phyloP scores from a whole-genome alignment of 331 rosid genomes.

The Prunus yedoensis region DNA sequence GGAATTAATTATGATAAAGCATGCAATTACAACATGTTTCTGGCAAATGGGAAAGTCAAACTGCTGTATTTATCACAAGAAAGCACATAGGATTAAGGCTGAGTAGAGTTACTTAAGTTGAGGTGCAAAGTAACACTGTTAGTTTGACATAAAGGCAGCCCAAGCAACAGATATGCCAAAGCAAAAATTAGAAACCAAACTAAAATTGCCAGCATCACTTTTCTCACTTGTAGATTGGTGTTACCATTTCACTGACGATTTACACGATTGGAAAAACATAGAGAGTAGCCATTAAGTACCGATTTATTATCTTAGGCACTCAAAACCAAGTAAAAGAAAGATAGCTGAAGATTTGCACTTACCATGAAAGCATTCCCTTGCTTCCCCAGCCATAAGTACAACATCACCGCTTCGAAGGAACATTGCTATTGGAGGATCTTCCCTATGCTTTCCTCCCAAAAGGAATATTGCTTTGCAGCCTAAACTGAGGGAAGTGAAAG shows the following conservation, averaged over 20 bases:
- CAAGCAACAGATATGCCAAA: neutral
- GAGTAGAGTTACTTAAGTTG: neutral
- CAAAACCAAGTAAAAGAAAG: too few species aligned
- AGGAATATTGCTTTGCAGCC: conserved; percentile 96
- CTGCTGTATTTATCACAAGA: neutral
- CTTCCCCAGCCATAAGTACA: conserved; percentile 92
- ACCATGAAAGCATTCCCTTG: conserved; percentile 95
- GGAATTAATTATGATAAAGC: neutral
- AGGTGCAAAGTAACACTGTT: neutral
- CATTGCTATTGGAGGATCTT: conserved; percentile 83
- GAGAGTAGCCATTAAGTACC: neutral
- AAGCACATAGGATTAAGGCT: neutral
- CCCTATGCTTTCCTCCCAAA: conserved; percentile 81
- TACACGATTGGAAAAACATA: too few species aligned
- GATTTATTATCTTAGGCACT: neutral
- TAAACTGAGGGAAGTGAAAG: conserved; percentile 46
- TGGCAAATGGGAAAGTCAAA: neutral
- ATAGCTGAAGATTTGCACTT: conserved; percentile 23
- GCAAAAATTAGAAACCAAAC: neutral
- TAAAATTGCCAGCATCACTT: neutral
- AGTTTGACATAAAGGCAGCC: neutral
- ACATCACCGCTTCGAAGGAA: conserved; percentile 94
- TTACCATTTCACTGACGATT: neutral
- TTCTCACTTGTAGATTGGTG: neutral
- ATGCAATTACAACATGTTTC: neutral